Conservation (phyloP, 768 basidiomycete genomes). For the Calocera cornea region DNA sequence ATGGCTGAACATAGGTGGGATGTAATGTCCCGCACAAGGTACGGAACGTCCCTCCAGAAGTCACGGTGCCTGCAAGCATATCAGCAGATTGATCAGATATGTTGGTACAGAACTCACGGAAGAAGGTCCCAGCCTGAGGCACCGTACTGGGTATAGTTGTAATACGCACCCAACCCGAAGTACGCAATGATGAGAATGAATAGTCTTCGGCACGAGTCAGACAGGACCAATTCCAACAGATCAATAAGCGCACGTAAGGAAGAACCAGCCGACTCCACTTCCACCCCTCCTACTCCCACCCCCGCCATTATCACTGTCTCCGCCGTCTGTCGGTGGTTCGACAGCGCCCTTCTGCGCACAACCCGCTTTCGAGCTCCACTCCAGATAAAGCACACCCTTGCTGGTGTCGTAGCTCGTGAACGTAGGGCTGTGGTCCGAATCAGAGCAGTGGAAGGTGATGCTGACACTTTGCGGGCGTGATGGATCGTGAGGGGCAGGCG, state of each 20-base stretch:
- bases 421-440: conserved; percentile 30
- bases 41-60: conserved; percentile 82
- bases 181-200: conserved; percentile 55
- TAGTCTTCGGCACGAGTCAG: conserved; percentile 29
- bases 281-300: conserved; percentile 28
- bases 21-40: conserved; percentile 65
- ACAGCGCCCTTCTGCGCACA: conserved; percentile 34
- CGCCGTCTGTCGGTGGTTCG: conserved; percentile 13
- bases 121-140: conserved; percentile 70
- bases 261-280: conserved; percentile 79
- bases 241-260: conserved; percentile 53
- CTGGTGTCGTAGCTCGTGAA: conserved; percentile 45
- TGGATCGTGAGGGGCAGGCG: conserved; percentile 33
- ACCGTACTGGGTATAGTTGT: conserved; percentile 80
- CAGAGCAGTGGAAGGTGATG: conserved; percentile 46
- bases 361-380: conserved; percentile 50
- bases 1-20: conserved; percentile 63
- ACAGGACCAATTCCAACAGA: background rate
- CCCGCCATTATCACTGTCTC: conserved; percentile 19
- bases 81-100: conserved; percentile 2
- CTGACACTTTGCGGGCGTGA: conserved; percentile 45
- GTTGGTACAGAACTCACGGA: conserved; percentile 43
- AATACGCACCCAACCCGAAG: conserved; percentile 67
- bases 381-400: conserved; percentile 35
- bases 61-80: conserved; percentile 53